Conservation (phyloP, 345 rosid genomes). For the Lepidium aucheri region DNA sequence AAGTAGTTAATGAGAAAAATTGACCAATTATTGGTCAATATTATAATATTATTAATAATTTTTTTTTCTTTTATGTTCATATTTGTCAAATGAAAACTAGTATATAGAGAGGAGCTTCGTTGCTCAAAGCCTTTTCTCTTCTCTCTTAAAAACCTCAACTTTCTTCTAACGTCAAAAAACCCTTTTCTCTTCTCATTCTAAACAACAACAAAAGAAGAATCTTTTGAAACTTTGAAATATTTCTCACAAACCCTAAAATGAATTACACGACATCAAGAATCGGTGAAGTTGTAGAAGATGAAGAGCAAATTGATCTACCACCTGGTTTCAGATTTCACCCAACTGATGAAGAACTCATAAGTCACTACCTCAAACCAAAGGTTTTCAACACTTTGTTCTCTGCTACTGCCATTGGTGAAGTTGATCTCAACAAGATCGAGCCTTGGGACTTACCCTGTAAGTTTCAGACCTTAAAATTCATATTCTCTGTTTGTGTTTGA, state of each 20-base stretch:
- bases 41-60: background rate
- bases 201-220: background rate
- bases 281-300: conserved; percentile 24
- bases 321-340: conserved; percentile 97
- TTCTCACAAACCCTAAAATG: conserved; percentile 12
- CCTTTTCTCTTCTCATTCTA: background rate
- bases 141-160: conserved; percentile 1
- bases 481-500: background rate
- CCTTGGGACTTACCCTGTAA: conserved; percentile 94
- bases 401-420: conserved; percentile 73
- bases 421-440: conserved; percentile 84
- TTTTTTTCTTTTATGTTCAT: background rate
- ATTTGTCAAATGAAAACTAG: background rate
- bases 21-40: conserved; percentile 30
- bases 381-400: conserved; percentile 48
- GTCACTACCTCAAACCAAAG: conserved; percentile 58
- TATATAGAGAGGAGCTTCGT: conserved; percentile 13
- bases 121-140: conserved; percentile 14
- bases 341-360: conserved; percentile 83
- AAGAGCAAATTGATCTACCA: conserved; percentile 58
- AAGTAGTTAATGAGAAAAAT: background rate
- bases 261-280: conserved; percentile 12
- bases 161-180: conserved; percentile 4
- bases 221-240: background rate
- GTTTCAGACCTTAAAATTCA: background rate